Evolutionary conservation across 2,329 filamentous ascomycete species (phyloP).

Genomic region (Podosphaera xanthii): DNA sequence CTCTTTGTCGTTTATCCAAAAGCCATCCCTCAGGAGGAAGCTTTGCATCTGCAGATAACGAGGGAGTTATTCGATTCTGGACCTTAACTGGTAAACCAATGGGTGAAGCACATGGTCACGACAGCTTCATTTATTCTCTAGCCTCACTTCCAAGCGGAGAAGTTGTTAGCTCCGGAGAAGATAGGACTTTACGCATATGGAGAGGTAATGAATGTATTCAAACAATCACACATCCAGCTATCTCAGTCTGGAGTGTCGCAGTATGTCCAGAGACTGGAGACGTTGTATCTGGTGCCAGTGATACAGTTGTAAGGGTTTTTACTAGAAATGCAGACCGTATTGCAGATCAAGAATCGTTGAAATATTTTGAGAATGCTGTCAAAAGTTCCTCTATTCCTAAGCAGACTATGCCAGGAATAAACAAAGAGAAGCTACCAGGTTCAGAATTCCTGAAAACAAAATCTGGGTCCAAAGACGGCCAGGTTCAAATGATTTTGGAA

Average conservation of each 20-base stretch:
- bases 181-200: constrained; percentile 86
- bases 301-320: constrained; percentile 68
- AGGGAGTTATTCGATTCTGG: constrained; percentile 74
- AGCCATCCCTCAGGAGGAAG: constrained; percentile 63
- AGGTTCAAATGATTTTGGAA: constrained; percentile 79
- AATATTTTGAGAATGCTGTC: constrained; percentile 61
- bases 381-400: constrained; percentile 69
- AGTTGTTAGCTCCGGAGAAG: constrained; percentile 76
- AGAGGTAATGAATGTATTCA: constrained; percentile 62
- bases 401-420: constrained; percentile 60
- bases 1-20: constrained; percentile 58
- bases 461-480: constrained; percentile 82
- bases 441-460: constrained; percentile 67
- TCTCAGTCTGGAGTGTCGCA: constrained; percentile 90
- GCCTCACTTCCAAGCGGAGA: constrained; percentile 60
- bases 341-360: constrained; percentile 43
- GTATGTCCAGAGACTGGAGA: constrained; percentile 64
- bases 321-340: constrained; percentile 45
- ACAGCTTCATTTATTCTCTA: constrained; percentile 84
- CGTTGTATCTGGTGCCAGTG: constrained; percentile 82
- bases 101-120: constrained; percentile 63
- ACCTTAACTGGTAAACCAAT: constrained; percentile 56
- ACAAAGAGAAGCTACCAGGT: constrained; percentile 78
- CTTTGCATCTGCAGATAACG: constrained; percentile 89
- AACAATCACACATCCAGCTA: constrained; percentile 89